Evolutionary conservation across 75 land plant species (phyloP).

Genomic region (Gnetum montanum): DNA sequence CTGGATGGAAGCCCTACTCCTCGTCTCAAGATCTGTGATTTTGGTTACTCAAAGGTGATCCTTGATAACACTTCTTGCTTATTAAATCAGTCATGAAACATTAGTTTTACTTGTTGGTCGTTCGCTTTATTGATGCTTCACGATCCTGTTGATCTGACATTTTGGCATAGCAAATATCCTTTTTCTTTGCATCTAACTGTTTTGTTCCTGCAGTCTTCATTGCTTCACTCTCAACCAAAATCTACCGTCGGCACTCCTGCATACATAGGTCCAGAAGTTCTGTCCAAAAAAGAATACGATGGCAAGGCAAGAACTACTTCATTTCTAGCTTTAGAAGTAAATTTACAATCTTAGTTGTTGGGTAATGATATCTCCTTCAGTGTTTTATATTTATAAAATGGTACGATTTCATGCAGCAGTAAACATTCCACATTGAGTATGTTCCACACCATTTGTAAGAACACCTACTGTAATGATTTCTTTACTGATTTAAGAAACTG

Average conservation of each 20-base stretch:
- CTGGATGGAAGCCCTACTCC: slow-evolving; percentile 90
- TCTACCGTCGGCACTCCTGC: slow-evolving; percentile 95
- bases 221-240: slow-evolving; percentile 86
- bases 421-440: not conserved
- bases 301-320: slow-evolving; percentile 54
- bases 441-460: not conserved
- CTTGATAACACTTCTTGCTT: not conserved
- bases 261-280: slow-evolving; percentile 90
- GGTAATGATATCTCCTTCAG: not conserved
- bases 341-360: not conserved
- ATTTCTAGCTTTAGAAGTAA: not conserved
- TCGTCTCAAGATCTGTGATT: slow-evolving; percentile 87
- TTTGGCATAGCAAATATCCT: not conserved
- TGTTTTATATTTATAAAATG: not conserved
- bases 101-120: not conserved
- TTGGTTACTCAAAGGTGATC: slow-evolving; percentile 90
- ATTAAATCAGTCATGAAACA: not conserved
- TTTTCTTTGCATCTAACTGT: not conserved
- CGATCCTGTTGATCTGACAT: not conserved
- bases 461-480: not conserved
- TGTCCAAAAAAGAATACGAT: slow-evolving; percentile 75
- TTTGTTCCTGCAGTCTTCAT: slow-evolving; percentile 55
- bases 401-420: not conserved
- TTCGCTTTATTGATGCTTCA: not conserved
- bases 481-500: not conserved